phyloP scores from a whole-genome alignment of 164 flowering plant genomes.

The Stephania yunnanensis region DNA sequence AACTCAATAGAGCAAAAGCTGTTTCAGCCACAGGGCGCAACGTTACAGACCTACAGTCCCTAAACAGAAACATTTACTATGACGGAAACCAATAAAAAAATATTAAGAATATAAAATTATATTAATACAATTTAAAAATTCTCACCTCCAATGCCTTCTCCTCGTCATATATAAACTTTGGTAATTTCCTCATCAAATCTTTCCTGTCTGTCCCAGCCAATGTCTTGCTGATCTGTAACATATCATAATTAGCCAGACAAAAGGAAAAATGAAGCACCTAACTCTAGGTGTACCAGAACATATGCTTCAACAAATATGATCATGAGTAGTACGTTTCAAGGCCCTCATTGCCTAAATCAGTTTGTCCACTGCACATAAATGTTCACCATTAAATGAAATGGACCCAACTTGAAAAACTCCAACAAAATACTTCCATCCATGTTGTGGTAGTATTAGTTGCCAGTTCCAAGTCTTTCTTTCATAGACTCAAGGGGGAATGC shows the following conservation, averaged over 20 bases:
- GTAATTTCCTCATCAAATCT: slow-evolving; percentile 83
- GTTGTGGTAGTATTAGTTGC: not conserved
- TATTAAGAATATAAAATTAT: not conserved
- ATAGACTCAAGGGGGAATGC: too few species aligned
- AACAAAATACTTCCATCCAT: not conserved
- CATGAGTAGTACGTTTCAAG: not conserved
- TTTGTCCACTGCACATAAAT: too few species aligned
- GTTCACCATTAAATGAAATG: too few species aligned
- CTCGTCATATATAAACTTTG: slow-evolving; percentile 87
- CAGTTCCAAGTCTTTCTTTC: not conserved
- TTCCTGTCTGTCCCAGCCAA: slow-evolving; percentile 69
- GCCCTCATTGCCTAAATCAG: not conserved
- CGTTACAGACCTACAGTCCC: too few species aligned
- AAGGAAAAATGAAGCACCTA: too few species aligned
- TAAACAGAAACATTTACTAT: too few species aligned
- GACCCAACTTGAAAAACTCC: not conserved
- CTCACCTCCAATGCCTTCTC: slow-evolving; percentile 91
- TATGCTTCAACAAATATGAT: not conserved
- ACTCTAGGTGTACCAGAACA: not conserved
- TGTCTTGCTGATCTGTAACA: slow-evolving; percentile 73
- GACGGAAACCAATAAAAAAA: not conserved
- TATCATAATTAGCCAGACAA: not conserved
- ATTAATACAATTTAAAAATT: slow-evolving; percentile 3
- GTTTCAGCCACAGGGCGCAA: too few species aligned
- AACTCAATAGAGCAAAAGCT: too few species aligned